A percentile compares a stretch with the other conserved stretches of the same genome.
These are phyloP conservation scores for Alternaria metachromatica DNA, from an alignment of 2,329 filamentous ascomycete genomes.

Conservation along the genomic window DNA sequence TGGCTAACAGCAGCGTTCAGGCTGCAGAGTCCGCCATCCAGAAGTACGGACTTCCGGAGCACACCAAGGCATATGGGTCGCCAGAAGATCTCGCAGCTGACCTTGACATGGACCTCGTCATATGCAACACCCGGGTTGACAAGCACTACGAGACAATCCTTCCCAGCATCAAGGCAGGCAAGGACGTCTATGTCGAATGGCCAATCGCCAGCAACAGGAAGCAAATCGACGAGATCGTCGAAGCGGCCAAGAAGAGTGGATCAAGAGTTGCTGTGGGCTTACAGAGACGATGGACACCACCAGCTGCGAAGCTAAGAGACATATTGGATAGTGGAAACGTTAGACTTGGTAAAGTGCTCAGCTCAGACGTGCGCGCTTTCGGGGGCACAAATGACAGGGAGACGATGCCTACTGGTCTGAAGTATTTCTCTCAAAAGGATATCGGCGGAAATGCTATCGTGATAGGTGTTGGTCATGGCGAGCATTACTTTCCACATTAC, in stretches of 20 bases:
- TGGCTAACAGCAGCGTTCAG: slow-evolving; percentile 54
- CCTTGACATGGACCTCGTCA: slow-evolving; percentile 49
- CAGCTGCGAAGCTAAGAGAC: slow-evolving; percentile 51
- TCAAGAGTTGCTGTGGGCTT: slow-evolving; percentile 56
- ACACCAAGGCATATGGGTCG: slow-evolving; percentile 54
- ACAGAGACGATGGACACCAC: slow-evolving; percentile 53
- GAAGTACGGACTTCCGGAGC: slow-evolving; percentile 44
- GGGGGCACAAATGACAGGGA: slow-evolving; percentile 28
- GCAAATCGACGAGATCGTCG: slow-evolving; percentile 51
- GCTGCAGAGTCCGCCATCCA: slow-evolving; percentile 52
- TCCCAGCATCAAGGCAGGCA: slow-evolving; percentile 60
- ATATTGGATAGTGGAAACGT: slow-evolving; percentile 48
- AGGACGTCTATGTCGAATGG: slow-evolving; percentile 61
- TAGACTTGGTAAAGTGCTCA: slow-evolving; percentile 52
- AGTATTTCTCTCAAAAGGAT: slow-evolving; percentile 22
- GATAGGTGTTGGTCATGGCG: slow-evolving; percentile 38
- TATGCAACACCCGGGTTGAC: slow-evolving; percentile 63
- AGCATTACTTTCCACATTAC: background rate
- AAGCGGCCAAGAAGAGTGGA: slow-evolving; percentile 48
- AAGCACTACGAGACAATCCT: slow-evolving; percentile 57
- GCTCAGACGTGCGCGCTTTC: slow-evolving; percentile 32
- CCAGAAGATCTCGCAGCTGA: slow-evolving; percentile 53
- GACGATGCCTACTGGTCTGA: slow-evolving; percentile 14
- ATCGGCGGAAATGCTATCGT: slow-evolving; percentile 23
- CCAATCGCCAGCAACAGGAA: slow-evolving; percentile 50